These are phyloP conservation scores for Fonsecaea erecta DNA, from an alignment of 2,329 filamentous ascomycete species.

Conservation along the genomic window DNA sequence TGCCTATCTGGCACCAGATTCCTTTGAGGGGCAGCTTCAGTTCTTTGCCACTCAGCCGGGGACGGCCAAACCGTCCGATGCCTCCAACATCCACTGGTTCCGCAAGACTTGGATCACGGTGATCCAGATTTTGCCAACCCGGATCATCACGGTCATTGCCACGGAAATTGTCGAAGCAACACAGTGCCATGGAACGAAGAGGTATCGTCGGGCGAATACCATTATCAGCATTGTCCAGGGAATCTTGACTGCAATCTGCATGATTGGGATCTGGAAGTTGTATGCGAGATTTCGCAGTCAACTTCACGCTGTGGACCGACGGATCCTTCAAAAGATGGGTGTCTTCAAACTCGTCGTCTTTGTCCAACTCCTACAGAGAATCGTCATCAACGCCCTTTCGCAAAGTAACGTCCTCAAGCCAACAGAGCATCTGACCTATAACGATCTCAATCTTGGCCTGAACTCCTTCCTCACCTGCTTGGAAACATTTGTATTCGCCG, in stretches of 20 bases:
- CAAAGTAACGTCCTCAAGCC: neutral
- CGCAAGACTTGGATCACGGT: neutral
- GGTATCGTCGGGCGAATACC: neutral
- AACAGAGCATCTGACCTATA: neutral
- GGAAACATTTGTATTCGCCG: neutral
- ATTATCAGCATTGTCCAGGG: conserved; percentile 1
- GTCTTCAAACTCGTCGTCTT: neutral
- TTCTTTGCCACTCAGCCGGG: neutral
- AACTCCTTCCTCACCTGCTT: neutral
- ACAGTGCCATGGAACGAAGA: neutral
- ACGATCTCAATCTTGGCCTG: neutral
- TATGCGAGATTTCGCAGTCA: neutral
- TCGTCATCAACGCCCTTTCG: neutral
- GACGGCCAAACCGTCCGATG: neutral
- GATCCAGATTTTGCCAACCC: neutral
- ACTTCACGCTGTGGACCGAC: neutral
- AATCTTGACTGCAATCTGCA: neutral
- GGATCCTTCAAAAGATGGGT: neutral
- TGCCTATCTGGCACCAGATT: neutral
- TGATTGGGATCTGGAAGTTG: neutral
- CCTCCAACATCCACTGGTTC: neutral
- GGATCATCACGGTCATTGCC: neutral
- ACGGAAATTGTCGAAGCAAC: neutral
- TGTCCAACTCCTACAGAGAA: neutral
- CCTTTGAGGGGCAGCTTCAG: neutral